A percentile compares a stretch with the other conserved stretches of the same genome.
Conservation (phyloP, 108 stramenopile genomes). For the Skeletonema costatum region DNA sequence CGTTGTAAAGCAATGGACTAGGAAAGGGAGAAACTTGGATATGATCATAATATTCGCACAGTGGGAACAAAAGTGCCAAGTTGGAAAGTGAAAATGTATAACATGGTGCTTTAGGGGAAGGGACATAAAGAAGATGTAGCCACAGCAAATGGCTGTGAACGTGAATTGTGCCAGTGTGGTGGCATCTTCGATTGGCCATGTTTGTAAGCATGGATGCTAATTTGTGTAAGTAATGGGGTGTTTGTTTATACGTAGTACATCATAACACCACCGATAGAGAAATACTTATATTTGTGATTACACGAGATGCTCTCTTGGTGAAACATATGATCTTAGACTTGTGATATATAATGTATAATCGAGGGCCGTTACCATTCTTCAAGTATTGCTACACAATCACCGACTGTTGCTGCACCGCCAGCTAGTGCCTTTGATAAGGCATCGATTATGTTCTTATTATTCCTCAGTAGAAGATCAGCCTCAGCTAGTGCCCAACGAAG, state of each 20-base stretch:
- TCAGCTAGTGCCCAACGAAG: slow-evolving; percentile 85
- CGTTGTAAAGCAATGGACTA: slow-evolving; percentile 11
- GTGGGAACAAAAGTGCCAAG: neutral
- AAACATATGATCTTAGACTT: neutral
- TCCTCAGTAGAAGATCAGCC: slow-evolving; percentile 71
- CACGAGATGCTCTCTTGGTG: neutral
- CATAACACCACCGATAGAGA: neutral
- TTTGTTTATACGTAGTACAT: neutral
- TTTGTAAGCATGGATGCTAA: neutral
- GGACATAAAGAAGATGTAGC: neutral
- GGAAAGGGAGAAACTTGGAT: neutral
- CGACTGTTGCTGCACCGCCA: slow-evolving; percentile 85
- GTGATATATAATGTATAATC: neutral
- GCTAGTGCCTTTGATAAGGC: slow-evolving; percentile 75
- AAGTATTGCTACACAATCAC: slow-evolving; percentile 86
- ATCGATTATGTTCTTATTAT: slow-evolving; percentile 59
- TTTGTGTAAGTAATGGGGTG: neutral
- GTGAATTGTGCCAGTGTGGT: neutral
- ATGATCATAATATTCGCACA: neutral
- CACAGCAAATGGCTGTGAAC: neutral
- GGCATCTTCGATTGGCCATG: neutral
- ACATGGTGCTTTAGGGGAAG: neutral
- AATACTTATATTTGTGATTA: neutral
- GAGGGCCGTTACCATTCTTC: slow-evolving; percentile 65
- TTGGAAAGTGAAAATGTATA: neutral